phyloP scores from a whole-genome alignment of 805 yeast species.

The Jamesozyma rosinii region DNA sequence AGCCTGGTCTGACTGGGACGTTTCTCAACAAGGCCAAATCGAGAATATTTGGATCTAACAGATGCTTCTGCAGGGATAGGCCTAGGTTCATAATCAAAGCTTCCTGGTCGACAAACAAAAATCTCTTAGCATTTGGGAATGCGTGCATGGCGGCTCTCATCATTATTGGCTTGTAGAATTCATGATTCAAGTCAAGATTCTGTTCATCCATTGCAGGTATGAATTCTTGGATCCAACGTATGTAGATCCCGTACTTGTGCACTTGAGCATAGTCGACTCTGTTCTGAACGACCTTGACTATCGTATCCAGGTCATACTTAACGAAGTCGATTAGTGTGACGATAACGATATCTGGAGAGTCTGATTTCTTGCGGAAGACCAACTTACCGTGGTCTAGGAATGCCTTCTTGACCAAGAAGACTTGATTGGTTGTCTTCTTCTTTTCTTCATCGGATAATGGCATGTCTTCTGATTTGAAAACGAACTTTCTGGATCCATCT shows the following conservation, averaged over 20 bases:
- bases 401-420: conserved; percentile 40
- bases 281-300: conserved; percentile 69
- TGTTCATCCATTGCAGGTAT: conserved; percentile 46
- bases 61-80: conserved; percentile 48
- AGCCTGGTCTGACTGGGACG: conserved; percentile 47
- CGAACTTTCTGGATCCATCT: conserved; percentile 34
- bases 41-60: conserved; percentile 53
- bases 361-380: conserved; percentile 30
- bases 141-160: conserved; percentile 88
- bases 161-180: conserved; percentile 21
- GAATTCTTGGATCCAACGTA: conserved; percentile 81
- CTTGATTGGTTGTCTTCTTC: conserved; percentile 29
- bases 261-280: conserved; percentile 80
- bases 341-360: conserved; percentile 54
- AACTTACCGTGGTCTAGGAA: conserved; percentile 61
- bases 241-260: conserved; percentile 74
- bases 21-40: conserved; percentile 57
- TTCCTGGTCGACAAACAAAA: conserved; percentile 79
- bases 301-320: conserved; percentile 46
- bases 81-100: conserved; percentile 66
- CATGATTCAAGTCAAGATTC: conserved; percentile 25
- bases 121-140: conserved; percentile 82
- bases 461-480: conserved; percentile 33
- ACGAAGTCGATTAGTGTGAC: conserved; percentile 77
- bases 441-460: conserved; percentile 34